Evolutionary conservation across 768 basidiomycete genomes (phyloP).

Genomic region (Boletus subparvulus): DNA sequence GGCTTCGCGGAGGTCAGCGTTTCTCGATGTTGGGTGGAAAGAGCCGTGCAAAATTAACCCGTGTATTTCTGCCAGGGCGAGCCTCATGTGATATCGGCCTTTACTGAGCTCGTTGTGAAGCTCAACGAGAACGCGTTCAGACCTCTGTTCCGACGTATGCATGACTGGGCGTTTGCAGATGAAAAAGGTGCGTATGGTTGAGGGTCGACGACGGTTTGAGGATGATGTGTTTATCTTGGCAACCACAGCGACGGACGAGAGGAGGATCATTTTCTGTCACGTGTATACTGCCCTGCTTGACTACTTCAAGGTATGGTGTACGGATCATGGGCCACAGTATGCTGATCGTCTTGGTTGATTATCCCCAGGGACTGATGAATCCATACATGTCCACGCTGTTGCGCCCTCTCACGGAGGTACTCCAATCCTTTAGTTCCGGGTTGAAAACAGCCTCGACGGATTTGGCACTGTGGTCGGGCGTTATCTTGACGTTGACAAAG

Average conservation of each 20-base stretch:
- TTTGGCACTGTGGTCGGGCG: constrained; percentile 58
- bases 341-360: background rate
- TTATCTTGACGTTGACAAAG: constrained; percentile 62
- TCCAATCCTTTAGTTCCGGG: constrained; percentile 49
- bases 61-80: constrained; percentile 44
- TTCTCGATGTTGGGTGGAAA: background rate
- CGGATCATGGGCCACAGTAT: background rate
- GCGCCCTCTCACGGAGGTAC: constrained; percentile 59
- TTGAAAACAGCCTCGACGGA: constrained; percentile 27
- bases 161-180: constrained; percentile 89
- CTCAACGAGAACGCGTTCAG: constrained; percentile 90
- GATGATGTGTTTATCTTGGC: background rate
- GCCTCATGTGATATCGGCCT: constrained; percentile 59
- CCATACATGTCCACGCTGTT: constrained; percentile 85
- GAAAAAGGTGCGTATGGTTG: constrained; percentile 41
- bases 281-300: constrained; percentile 73
- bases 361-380: constrained; percentile 71
- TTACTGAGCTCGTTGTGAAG: constrained; percentile 88
- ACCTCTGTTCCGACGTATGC: constrained; percentile 86
- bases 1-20: constrained; percentile 31
- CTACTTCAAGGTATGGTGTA: constrained; percentile 74
- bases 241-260: constrained; percentile 35
- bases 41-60: background rate
- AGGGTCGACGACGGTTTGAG: background rate
- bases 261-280: constrained; percentile 72